phyloP scores from a whole-genome alignment of 2,329 filamentous ascomycete genomes.

The Geosmithia flava region DNA sequence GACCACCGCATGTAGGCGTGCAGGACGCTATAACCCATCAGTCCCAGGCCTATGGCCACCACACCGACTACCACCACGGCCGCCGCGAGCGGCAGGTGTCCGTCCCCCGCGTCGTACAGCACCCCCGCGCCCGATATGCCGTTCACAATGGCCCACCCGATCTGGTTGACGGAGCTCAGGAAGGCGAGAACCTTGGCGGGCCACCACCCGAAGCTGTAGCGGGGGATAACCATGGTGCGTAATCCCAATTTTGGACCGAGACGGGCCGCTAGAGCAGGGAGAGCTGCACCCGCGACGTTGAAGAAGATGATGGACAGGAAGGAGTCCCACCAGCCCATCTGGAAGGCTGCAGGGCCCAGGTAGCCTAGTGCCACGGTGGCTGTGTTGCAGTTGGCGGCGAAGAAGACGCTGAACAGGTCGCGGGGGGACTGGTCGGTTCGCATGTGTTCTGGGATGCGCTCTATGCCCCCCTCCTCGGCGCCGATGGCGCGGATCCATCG shows the following conservation, averaged over 20 bases:
- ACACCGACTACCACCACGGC: constrained; percentile 61
- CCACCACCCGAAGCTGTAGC: constrained; percentile 62
- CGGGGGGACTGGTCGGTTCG: background rate
- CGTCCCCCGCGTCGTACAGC: constrained; percentile 54
- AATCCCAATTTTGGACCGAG: constrained; percentile 58
- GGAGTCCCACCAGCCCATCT: background rate
- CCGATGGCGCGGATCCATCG: background rate
- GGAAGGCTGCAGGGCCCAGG: background rate
- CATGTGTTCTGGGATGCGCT: background rate
- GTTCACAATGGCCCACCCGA: constrained; percentile 66
- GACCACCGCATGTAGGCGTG: constrained; percentile 64
- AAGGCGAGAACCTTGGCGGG: constrained; percentile 53
- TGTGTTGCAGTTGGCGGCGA: background rate
- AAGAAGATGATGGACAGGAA: background rate
- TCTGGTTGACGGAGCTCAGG: constrained; percentile 55
- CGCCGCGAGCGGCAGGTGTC: constrained; percentile 52
- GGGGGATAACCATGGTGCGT: constrained; percentile 62
- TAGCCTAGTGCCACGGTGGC: background rate
- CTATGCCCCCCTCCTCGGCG: background rate
- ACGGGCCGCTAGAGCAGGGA: constrained; percentile 12
- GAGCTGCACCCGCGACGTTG: background rate
- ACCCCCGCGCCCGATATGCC: constrained; percentile 66
- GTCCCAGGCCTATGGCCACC: constrained; percentile 53
- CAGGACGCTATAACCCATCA: constrained; percentile 66
- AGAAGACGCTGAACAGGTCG: background rate